Conservation (phyloP, 2,329 filamentous ascomycete genomes). For the Fusarium algeriense region DNA sequence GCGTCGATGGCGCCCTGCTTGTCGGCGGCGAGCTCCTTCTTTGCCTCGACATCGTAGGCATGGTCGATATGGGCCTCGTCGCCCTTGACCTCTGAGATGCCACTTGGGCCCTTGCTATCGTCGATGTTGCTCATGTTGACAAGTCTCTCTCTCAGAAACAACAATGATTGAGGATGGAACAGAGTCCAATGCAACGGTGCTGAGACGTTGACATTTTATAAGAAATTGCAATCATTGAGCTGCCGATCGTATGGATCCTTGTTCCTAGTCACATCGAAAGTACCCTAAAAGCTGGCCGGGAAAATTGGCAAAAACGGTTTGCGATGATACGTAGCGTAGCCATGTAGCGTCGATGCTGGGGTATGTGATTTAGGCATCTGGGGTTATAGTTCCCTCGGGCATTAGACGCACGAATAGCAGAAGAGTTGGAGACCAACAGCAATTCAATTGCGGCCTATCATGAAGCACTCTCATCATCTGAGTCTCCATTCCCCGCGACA, state of each 20-base stretch:
- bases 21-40: conserved; percentile 23
- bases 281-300: conserved; percentile 2
- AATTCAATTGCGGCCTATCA: background rate
- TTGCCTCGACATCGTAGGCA: conserved; percentile 37
- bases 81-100: conserved; percentile 29
- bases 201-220: conserved; percentile 24
- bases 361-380: conserved; percentile 40
- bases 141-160: conserved; percentile 4
- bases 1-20: conserved; percentile 46
- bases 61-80: conserved; percentile 33
- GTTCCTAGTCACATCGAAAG: background rate
- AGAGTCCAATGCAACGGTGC: conserved; percentile 11
- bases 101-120: conserved; percentile 23
- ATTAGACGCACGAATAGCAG: conserved; percentile 40
- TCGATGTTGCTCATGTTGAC: conserved; percentile 34
- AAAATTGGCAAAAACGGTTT: conserved; percentile 10
- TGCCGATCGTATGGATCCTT: background rate
- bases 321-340: conserved; percentile 18
- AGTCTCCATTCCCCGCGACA: conserved; percentile 6
- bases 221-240: background rate
- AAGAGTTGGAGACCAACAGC: background rate
- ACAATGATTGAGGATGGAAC: conserved; percentile 20
- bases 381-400: conserved; percentile 25
- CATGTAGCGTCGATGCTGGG: conserved; percentile 2
- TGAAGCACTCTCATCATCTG: no score